Evolutionary conservation across 2,329 filamentous ascomycete genomes (phyloP).

Genomic region (Aspergillus japonicus): DNA sequence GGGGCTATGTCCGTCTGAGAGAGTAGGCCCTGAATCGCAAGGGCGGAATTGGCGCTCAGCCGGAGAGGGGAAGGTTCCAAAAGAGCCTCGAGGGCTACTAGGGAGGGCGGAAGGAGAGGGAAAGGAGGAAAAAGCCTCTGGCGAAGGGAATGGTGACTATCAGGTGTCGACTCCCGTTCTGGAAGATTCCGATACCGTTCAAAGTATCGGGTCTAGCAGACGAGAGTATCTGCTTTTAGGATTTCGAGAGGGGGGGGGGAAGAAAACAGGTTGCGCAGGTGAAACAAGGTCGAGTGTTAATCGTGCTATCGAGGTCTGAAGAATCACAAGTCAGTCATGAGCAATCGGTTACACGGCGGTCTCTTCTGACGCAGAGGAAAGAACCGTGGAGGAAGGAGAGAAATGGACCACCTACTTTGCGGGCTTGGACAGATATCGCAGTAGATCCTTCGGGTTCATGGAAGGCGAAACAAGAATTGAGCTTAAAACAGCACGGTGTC

Average conservation of each 20-base stretch:
- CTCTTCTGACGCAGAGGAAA: background rate
- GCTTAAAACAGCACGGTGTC: slow-evolving; percentile 36
- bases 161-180: slow-evolving; percentile 58
- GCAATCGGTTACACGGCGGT: background rate
- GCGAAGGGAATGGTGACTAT: slow-evolving; percentile 84
- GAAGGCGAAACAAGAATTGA: slow-evolving; percentile 50
- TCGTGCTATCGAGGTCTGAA: slow-evolving; percentile 64
- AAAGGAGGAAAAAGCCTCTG: slow-evolving; percentile 73
- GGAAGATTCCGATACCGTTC: slow-evolving; percentile 78
- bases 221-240: slow-evolving; percentile 61
- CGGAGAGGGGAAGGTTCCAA: slow-evolving; percentile 61
- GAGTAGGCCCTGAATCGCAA: slow-evolving; percentile 85
- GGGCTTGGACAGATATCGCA: slow-evolving; percentile 91
- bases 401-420: slow-evolving; percentile 67
- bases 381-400: slow-evolving; percentile 3
- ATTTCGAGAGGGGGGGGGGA: slow-evolving; percentile 18
- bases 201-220: slow-evolving; percentile 84
- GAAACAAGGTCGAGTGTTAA: slow-evolving; percentile 24
- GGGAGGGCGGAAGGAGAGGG: slow-evolving; percentile 81
- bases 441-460: slow-evolving; percentile 89
- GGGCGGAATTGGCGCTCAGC: slow-evolving; percentile 71
- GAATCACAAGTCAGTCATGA: slow-evolving; percentile 18
- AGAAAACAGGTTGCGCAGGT: slow-evolving; percentile 13
- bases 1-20: slow-evolving; percentile 78
- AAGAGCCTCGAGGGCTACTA: slow-evolving; percentile 66